phyloP scores from a whole-genome alignment of 345 rosid species.

The Angophora floribunda region DNA sequence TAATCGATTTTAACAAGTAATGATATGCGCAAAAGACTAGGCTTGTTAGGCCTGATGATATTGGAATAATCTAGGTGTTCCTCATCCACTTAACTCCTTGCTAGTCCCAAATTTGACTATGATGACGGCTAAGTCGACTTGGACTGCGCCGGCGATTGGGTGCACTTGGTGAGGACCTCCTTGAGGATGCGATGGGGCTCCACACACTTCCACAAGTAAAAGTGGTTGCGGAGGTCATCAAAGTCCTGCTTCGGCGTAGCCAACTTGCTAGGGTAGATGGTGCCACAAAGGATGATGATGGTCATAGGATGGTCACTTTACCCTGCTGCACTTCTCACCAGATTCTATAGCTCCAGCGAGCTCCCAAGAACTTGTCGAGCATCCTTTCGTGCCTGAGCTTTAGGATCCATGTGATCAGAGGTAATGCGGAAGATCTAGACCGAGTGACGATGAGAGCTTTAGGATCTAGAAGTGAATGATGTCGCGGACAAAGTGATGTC shows the following conservation, averaged over 20 bases:
- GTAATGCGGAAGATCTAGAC: rapidly evolving
- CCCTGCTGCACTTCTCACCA: not conserved
- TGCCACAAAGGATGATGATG: not conserved
- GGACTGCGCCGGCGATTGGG: not conserved
- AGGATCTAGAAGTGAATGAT: not conserved
- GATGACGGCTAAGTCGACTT: not conserved
- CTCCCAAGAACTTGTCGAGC: no score
- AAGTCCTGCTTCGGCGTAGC: not conserved
- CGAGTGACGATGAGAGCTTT: not conserved
- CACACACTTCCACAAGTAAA: not conserved
- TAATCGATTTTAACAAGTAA: not conserved
- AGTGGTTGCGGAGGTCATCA: not conserved
- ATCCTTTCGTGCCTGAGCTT: rapidly evolving
- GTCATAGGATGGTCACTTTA: not conserved
- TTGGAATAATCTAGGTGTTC: not conserved
- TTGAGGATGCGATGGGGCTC: not conserved
- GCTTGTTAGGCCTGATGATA: not conserved
- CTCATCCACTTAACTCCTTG: not conserved
- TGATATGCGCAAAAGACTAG: no score
- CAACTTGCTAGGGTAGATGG: not conserved
- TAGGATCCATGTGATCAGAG: not conserved
- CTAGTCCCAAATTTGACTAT: not conserved
- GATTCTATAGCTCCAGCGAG: not conserved
- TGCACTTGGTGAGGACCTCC: not conserved
- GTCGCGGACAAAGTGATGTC: not conserved